Evolutionary conservation across 352 stramenopile genomes (phyloP), one percentile per base, ranked within the genome.

Genomic region (Phytophthora uliginosa): DNA sequence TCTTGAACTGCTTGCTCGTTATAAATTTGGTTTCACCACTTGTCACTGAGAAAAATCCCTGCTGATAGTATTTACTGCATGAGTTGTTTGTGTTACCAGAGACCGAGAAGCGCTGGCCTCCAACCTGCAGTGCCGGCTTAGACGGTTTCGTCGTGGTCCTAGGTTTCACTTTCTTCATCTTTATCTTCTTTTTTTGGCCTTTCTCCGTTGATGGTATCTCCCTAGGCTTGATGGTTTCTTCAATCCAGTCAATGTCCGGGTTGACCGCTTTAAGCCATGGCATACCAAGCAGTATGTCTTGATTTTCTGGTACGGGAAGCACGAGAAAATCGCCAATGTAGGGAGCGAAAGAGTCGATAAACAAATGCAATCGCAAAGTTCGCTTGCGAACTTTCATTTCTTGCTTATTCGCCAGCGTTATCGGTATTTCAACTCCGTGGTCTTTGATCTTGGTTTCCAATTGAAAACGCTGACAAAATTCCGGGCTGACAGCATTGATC

Each of bases 241-340:
- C 26, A 31, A 31, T 6, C 26, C 66, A 68, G 22, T 73, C 58
- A 28, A 73, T 67, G 13, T 73, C 58, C 36, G 66, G 58, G 26
- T 68, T 63, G 3, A 26, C 13, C 3, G 66, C 15, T 33, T 42
- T 58, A 6, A 73, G 10, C 38, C 58, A 73, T 10, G 58, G 59
- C 40, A 68, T 73, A 7, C 66, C 66, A 0, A 73, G 47, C 15
- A 73, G 50, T 2, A 68, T 4, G 20, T 73, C 66, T 33, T 64
- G 42, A 2, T 47, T 28, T 38, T 73, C 58, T 10, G 66, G 58
- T 0, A 67, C 52, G 8, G 45, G 13, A n/a, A 67, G 40, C 1
- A 73, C 38, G 15, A 73, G 24, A 4, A 31, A 31, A 31, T 31
- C 26, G 5, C 26, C 26, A 31, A 31, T 31, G 26, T 6, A 31